phyloP scores from a whole-genome alignment of 768 basidiomycete genomes.

The Sporobolomyces phaffii region DNA sequence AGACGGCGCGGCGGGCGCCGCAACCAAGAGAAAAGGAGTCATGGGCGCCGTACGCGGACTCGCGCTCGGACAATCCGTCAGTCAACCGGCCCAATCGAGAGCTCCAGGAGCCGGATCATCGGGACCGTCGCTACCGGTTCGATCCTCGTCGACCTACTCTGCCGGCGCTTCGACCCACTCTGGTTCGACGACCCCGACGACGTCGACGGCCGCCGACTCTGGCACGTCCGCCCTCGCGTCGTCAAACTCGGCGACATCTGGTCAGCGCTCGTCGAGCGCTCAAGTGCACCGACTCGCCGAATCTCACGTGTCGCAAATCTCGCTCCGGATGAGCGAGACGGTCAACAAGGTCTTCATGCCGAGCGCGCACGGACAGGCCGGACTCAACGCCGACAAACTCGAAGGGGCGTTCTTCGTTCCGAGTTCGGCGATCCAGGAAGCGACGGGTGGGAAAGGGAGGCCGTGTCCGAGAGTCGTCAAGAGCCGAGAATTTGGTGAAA shows the following conservation, averaged over 20 bases:
- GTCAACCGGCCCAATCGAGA: conserved; percentile 22
- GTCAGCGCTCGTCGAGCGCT: neutral
- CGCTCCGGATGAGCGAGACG: conserved; percentile 31
- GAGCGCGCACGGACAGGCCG: neutral
- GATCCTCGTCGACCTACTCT: neutral
- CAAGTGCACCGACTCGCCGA: conserved; percentile 33
- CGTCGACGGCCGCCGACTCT: neutral
- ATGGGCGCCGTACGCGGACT: conserved; percentile 7
- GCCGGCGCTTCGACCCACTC: neutral
- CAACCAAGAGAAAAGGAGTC: conserved; percentile 8
- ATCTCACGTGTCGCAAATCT: conserved; percentile 37
- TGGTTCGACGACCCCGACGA: neutral
- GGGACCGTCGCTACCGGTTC: neutral
- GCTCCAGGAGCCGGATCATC: neutral
- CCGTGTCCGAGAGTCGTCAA: conserved; percentile 26
- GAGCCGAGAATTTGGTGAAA: conserved; percentile 33
- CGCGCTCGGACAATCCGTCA: conserved; percentile 20
- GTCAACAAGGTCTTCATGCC: conserved; percentile 39
- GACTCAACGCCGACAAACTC: conserved; percentile 7
- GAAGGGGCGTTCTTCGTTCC: conserved; percentile 9
- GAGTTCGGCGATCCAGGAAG: neutral
- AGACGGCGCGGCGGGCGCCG: neutral
- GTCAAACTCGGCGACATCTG: neutral
- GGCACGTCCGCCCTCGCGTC: neutral
- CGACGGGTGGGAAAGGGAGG: conserved; percentile 22